Base-by-base conservation (phyloP, 176 grass and related monocot genomes). In the Triticum monococcum region DNA sequence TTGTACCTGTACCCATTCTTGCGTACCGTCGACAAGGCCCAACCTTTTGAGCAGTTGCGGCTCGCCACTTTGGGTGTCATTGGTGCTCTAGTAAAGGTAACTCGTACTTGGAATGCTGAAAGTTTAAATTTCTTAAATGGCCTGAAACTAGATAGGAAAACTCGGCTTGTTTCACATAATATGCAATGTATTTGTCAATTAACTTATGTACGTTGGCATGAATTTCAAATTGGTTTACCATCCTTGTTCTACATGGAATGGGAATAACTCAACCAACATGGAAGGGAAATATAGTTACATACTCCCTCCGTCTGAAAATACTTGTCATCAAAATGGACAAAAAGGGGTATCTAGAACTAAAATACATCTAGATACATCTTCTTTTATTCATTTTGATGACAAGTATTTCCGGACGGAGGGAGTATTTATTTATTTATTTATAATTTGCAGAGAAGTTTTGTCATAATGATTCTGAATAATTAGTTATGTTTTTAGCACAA, bases 31-130 rank as follows among this genome's bases (percentile, higher is more conserved):
- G 87, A 75, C 81, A 86, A 88, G 33, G 78, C 91, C 41, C 92
- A 23, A 67, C 82, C 88, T 74, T 98, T 94, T 24, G 96, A 98
- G 84, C 89, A 86, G 59, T 76, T 98, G 77, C 89, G 93, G n/a
- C 81, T 93, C 43, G 95, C 96, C 32, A 88, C 86, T 77, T 83
- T 98, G 57, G 84, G 93, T 82, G 88, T 98, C 5, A 82, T 98
- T 43, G 96, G 96, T 81, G 91, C 91, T 79, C 93, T 98, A 79
- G 96, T 94, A 33, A 94, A 98, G 96, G 96, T 98, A 92, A 82
- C 76, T 86, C 25, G 25, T 63, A 25, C 54, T 17, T 64, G 5
- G 54, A 74, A 46, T 14, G 37, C 36, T 72, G 1, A 12, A 84
- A 85, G 9, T 70, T 71, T 77, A 60, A 26, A 63, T 45, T 64